Conservation (phyloP, 2,329 filamentous ascomycete species). For the Gnomoniopsis sp. region DNA sequence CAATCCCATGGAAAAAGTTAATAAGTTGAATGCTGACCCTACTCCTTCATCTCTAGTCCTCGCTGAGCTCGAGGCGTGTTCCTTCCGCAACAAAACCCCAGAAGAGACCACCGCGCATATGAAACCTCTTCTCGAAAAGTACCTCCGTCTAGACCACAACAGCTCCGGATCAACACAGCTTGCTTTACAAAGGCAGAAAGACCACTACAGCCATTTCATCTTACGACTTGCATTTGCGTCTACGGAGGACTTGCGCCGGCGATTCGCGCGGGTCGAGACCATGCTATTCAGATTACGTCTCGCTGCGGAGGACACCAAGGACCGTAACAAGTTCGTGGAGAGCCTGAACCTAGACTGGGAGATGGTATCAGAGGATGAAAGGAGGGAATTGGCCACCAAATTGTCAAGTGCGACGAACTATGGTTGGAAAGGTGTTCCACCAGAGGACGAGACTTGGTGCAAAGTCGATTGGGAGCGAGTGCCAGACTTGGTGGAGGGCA, state of each 20-base stretch:
- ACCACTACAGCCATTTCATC: slow-evolving; percentile 98
- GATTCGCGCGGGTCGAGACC: slow-evolving; percentile 83
- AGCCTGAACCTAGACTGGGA: slow-evolving; percentile 82
- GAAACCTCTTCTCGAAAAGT: slow-evolving; percentile 81
- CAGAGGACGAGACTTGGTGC: slow-evolving; percentile 81
- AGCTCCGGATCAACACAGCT: slow-evolving; percentile 59
- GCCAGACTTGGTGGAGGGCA: slow-evolving; percentile 79
- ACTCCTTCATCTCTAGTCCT: slow-evolving; percentile 53
- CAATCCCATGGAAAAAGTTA: neutral
- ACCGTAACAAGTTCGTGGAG: slow-evolving; percentile 73
- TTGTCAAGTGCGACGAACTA: slow-evolving; percentile 50
- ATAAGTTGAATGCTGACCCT: slow-evolving; percentile 16
- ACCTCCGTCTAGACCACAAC: slow-evolving; percentile 75
- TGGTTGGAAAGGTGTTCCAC: slow-evolving; percentile 32
- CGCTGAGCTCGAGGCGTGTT: slow-evolving; percentile 87
- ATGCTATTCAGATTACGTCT: slow-evolving; percentile 85
- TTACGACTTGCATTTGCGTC: slow-evolving; percentile 87
- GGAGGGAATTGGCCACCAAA: slow-evolving; percentile 56
- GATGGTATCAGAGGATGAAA: slow-evolving; percentile 75
- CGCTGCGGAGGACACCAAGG: slow-evolving; percentile 68
- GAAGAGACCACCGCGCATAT: slow-evolving; percentile 81
- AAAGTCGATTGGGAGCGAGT: slow-evolving; percentile 96
- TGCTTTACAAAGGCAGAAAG: slow-evolving; percentile 77
- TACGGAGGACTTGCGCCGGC: slow-evolving; percentile 83
- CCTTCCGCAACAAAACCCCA: slow-evolving; percentile 85